Base-by-base conservation (phyloP, 257 asterid species). In the Perilla frutescens region DNA sequence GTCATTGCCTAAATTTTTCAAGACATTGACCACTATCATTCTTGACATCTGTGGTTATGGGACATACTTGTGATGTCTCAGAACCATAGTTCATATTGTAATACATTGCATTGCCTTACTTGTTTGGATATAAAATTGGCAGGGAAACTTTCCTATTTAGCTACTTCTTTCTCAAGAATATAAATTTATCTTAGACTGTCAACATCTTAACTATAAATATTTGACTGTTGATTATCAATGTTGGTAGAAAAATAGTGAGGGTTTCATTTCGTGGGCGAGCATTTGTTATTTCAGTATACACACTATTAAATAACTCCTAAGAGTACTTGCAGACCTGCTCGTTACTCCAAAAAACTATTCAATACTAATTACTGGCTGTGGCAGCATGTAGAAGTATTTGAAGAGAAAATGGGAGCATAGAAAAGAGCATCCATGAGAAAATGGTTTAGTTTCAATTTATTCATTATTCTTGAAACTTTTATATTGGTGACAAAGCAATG, bases 1-100 rank as follows among this genome's bases (percentile, higher is more conserved):
- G 59, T 31, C 53, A 3, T 57, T 32, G 48, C 48, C 67, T 71
- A n/a, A 39, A 12, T 49, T 62, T 71, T 54, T 66, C 45, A 40
- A 53, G 45, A 36, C 64, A 57, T 65, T 34, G 9, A 44, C 77
- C 26, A 57, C 62, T 51, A 37, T 77, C 50, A 39, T 72, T 43
- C 32, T 43, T 55, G 31, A 62, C 47, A 39, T 72, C 50, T 20
- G 26, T 3, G 5, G 41, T 26, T 13, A 12, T 39, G 41, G 8
- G 7, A 55, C 50, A 11, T 55, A 29, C 41, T 41, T 6, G 12
- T 31, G 29, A 53, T n/a, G 50, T 66, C 57, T 63, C 31, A 13
- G 7, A 51, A 41, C 57, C 57, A 48, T 9, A 14, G 10, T 68
- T 37, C 63, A 15, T 68, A 39, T 37, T 68, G 8, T 34, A 51